These are phyloP conservation scores for Dendryphion nanum DNA, from an alignment of 2,329 filamentous ascomycete species.

Conservation along the genomic window DNA sequence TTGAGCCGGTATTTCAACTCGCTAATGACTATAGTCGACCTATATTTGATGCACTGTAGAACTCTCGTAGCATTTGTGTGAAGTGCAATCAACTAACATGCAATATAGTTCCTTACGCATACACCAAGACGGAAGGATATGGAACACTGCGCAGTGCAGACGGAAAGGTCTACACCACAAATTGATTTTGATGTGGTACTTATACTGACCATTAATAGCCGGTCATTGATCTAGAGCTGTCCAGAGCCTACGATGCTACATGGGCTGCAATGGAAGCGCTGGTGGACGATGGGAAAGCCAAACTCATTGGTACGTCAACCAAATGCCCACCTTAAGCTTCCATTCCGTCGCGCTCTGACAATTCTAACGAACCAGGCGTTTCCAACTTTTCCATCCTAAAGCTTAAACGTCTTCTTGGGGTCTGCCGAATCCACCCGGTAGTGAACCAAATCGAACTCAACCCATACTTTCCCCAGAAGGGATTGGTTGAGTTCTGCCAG, in stretches of 20 bases:
- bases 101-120: slow-evolving; percentile 1
- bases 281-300: not conserved
- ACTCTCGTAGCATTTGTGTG: too few relatives aligned
- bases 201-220: too few relatives aligned
- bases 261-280: slow-evolving; percentile 2
- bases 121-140: slow-evolving; percentile 1
- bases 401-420: not conserved
- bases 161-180: not conserved
- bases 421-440: not conserved
- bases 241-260: not conserved
- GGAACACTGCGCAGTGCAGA: not conserved
- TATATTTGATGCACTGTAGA: slow-evolving; percentile 4
- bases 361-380: not conserved
- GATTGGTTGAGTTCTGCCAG: not conserved
- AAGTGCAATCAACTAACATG: too few relatives aligned
- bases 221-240: slow-evolving; percentile 1
- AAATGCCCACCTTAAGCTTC: too few relatives aligned
- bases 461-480: not conserved
- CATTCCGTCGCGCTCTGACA: not conserved
- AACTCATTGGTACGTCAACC: not conserved
- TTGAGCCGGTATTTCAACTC: not conserved
- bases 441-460: not conserved
- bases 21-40: slow-evolving; percentile 1
- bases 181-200: not conserved
- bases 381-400: not conserved